Percentiles rank a stretch among this genome's conserved stretches.
phyloP scores from a whole-genome alignment of 495 filamentous ascomycete species.

The Penicillium waksmanii region DNA sequence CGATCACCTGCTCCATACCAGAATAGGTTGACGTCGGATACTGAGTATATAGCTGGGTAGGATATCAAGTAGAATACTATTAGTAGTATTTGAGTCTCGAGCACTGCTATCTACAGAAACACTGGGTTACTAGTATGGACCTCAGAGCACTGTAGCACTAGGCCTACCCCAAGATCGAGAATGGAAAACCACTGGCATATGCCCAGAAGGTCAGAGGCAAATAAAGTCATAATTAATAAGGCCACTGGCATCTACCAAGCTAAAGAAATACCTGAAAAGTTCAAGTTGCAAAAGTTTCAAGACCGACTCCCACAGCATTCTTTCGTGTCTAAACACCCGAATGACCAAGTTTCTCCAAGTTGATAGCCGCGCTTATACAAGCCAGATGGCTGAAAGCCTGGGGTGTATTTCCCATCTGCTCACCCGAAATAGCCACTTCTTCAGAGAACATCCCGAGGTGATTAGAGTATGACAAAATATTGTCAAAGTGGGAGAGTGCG shows the following conservation, averaged over 20 bases:
- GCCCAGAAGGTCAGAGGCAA: background rate
- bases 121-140: too few species aligned
- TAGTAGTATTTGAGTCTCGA: too few species aligned
- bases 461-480: slow-evolving; percentile 72
- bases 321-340: background rate
- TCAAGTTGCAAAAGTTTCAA: too few species aligned
- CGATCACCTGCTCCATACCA: background rate
- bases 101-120: too few species aligned
- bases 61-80: background rate
- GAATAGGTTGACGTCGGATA: too few species aligned
- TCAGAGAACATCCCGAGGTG: slow-evolving; percentile 77
- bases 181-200: background rate
- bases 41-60: background rate
- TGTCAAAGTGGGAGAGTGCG: slow-evolving; percentile 72
- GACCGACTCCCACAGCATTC: too few species aligned
- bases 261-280: too few species aligned
- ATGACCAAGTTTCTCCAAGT: slow-evolving; percentile 53
- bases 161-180: too few species aligned
- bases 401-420: slow-evolving; percentile 75
- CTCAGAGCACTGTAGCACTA: too few species aligned
- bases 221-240: background rate
- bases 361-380: slow-evolving; percentile 73
- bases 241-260: too few species aligned
- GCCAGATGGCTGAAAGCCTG: slow-evolving; percentile 77
- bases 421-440: slow-evolving; percentile 70